Evolutionary conservation across 768 basidiomycete genomes (phyloP).

Genomic region (Boletus subcaerulescens): DNA sequence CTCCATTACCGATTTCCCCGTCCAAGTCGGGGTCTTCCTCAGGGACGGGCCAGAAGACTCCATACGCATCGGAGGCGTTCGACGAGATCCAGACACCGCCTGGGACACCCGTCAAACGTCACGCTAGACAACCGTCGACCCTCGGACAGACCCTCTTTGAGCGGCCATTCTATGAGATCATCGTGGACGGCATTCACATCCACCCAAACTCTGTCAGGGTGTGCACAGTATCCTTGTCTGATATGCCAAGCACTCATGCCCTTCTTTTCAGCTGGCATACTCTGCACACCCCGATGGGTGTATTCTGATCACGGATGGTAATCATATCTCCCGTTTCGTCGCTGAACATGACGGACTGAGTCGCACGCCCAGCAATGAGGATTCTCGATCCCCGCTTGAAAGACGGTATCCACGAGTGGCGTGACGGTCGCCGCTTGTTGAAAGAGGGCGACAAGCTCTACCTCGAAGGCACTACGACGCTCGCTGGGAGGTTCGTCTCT

Average conservation of each 20-base stretch:
- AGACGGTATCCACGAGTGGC: constrained; percentile 87
- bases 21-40: constrained; percentile 9
- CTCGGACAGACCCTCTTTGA: constrained; percentile 47
- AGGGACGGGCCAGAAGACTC: constrained; percentile 14
- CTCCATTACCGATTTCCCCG: constrained; percentile 19
- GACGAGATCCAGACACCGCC: constrained; percentile 58
- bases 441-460: constrained; percentile 81
- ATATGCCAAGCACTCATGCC: neutral
- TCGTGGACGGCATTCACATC: constrained; percentile 88
- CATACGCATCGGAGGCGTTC: constrained; percentile 56
- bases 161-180: constrained; percentile 84
- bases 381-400: constrained; percentile 80
- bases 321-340: constrained; percentile 14
- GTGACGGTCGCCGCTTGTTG: constrained; percentile 74
- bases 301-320: constrained; percentile 88
- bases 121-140: constrained; percentile 30
- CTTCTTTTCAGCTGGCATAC: constrained; percentile 64
- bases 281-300: constrained; percentile 81
- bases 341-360: neutral
- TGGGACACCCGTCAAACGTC: constrained; percentile 40
- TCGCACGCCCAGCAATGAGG: constrained; percentile 60
- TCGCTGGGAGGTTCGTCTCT: constrained; percentile 73
- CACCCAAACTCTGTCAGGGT: constrained; percentile 90
- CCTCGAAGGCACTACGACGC: constrained; percentile 80
- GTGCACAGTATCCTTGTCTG: constrained; percentile 24